Evolutionary conservation across 768 basidiomycete genomes (phyloP), one percentile per base, ranked within the genome.

Genomic region (Boletus coccyginus): DNA sequence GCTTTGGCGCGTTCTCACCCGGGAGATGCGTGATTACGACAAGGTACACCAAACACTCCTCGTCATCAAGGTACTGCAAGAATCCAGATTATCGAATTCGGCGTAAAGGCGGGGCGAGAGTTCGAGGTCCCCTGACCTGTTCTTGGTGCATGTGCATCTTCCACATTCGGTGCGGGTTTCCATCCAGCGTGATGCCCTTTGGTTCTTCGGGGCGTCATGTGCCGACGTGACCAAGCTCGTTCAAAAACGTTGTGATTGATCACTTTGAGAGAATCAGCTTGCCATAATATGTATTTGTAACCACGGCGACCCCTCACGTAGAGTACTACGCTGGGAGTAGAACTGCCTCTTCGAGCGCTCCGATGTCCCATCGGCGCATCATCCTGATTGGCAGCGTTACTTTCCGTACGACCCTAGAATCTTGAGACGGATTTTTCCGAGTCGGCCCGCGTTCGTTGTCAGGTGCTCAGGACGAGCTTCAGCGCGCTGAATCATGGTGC

Each of bases 241-340:
- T 21, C 29, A 35, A 42, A 35, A 46, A 14, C 17, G 55, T 31
- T 12, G 31, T 5, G 17, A 8, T 46, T 5, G 17, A 12, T 46
- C 39, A 41, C n/a, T 48, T 47, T 17, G 17, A 31, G 42, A 49
- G 52, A 60, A 56, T 29, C 19, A 13, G 39, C 21, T 33, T 64
- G 48, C 58, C 51, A 56, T 64, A 57, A 55, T 49, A 21, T 21
- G 21, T 21, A 21, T 21, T 21, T 21, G 62, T 63, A 46, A 64
- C 63, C 46, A 65, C 17, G 53, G 59, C 13, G 51, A 41, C 52
- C 19, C 43, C 10, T 43, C 29, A 32, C 19, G 17, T 29, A n/a
- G 2, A 33, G 41, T 19, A 12, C 27, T 21, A 27, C 6, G 31
- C 12, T 32, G 40, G 21, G 19, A 36, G 12, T 19, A n/a, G 46